These are phyloP conservation scores for Knufia petricola DNA, from an alignment of 2,329 filamentous ascomycete genomes.

Conservation along the genomic window DNA sequence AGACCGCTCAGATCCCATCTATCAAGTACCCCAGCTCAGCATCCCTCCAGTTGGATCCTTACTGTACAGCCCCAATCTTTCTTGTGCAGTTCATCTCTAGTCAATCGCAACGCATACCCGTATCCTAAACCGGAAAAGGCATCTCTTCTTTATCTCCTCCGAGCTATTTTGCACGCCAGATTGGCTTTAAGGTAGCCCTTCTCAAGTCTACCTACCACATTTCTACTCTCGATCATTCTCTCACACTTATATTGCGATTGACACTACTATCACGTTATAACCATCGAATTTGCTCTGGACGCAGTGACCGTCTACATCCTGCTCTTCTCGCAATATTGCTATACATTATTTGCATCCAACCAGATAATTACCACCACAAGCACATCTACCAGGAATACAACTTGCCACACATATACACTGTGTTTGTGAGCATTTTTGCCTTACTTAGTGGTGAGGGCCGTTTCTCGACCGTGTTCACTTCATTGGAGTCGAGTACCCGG, in stretches of 20 bases:
- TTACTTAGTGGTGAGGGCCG: too few relatives aligned
- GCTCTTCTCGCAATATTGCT: not conserved
- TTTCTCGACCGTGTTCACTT: too few relatives aligned
- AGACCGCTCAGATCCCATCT: not conserved
- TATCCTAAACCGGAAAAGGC: not conserved
- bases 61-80: not conserved
- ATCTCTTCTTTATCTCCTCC: not conserved
- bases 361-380: too few relatives aligned
- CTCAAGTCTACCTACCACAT: not conserved
- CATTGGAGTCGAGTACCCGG: too few relatives aligned
- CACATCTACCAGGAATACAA: too few relatives aligned
- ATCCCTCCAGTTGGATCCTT: not conserved
- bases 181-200: not conserved
- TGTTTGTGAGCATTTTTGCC: too few relatives aligned
- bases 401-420: too few relatives aligned
- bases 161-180: not conserved
- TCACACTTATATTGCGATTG: not conserved
- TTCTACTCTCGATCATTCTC: not conserved
- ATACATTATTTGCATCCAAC: too few relatives aligned
- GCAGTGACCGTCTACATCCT: not conserved
- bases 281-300: not conserved
- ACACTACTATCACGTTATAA: not conserved
- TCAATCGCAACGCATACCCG: conserved; percentile 1
- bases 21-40: not conserved
- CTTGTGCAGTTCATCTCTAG: not conserved